Evolutionary conservation across 1,284 basidiomycete species (phyloP), one percentile per base, ranked within the genome.

Genomic region (Sporisorium reilianum): DNA sequence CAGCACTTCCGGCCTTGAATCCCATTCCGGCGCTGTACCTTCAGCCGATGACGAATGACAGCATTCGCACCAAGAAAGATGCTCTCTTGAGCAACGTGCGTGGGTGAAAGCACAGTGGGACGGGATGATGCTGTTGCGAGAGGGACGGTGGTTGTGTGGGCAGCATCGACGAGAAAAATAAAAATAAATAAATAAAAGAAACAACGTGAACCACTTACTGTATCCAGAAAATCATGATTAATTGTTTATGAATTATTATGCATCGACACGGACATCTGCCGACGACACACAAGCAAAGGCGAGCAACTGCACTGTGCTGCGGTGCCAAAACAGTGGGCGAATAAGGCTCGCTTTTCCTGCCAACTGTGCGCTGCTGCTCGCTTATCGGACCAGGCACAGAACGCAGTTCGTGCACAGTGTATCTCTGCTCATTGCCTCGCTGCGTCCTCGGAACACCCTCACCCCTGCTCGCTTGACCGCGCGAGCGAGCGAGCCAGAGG

Each of bases 281-380:
- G 36, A 38, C 36, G n/a, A n/a, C n/a, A n/a, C n/a, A n/a, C n/a
- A n/a, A n/a, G n/a, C 36, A 38, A 38, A 14, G 8, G n/a, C n/a
- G 36, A n/a, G 18, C 36, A 11, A 38, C 4, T 16, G 14, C 36
- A 18, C 36, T 11, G 36, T 38, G 18, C n/a, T 4, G 36, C 11
- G 4, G 16, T 9, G 38, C 38, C 42, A 45, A 45, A 1, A 11
- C 14, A 14, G n/a, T 4, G n/a, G 38, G 38, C 3, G 23, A 52
- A 55, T 68, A 63, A 55, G 55, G 46, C 65, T 68, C 65, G 48
- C 40, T 58, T 58, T 67, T 58, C 52, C 55, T 63, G 59, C 59
- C 42, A 51, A 50, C 50, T 44, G 14, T 44, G 32, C 5, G 23
- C 11, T 5, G 18, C 28, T 30, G 6, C 36, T 61, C 51, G 59